Evolutionary conservation across 495 filamentous ascomycete species (phyloP).

Genomic region (Aspergillus panamensis): DNA sequence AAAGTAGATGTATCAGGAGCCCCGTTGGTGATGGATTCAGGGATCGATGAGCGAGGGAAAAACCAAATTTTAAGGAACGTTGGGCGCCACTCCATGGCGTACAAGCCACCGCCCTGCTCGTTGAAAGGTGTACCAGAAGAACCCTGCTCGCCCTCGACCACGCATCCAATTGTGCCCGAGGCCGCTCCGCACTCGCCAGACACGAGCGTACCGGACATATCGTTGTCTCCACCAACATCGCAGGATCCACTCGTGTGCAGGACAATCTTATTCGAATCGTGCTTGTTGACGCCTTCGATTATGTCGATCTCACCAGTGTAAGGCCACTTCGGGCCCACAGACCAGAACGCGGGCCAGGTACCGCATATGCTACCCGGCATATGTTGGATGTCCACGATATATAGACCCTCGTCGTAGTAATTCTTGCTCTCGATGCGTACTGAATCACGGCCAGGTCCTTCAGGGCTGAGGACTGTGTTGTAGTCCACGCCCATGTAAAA

Average conservation of each 20-base stretch:
- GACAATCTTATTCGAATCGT: conserved; percentile 62
- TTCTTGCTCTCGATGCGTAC: conserved; percentile 68
- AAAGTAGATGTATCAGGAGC: conserved; percentile 61
- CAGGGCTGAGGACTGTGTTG: conserved; percentile 31
- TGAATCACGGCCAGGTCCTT: conserved; percentile 57
- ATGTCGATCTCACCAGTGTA: conserved; percentile 84
- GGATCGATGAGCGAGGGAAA: conserved; percentile 62
- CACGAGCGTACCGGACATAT: conserved; percentile 46
- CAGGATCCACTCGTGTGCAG: conserved; percentile 73
- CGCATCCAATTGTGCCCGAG: conserved; percentile 46
- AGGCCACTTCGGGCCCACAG: conserved; percentile 73
- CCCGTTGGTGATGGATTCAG: conserved; percentile 52
- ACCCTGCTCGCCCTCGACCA: conserved; percentile 47
- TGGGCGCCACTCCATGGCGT: conserved; percentile 71
- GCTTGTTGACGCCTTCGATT: conserved; percentile 77
- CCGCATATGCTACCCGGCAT: conserved; percentile 72
- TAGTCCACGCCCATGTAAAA: conserved; percentile 54
- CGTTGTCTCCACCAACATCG: conserved; percentile 47
- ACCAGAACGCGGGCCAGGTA: conserved; percentile 77
- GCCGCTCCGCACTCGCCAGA: conserved; percentile 55
- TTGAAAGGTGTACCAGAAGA: conserved; percentile 75
- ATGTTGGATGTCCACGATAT: conserved; percentile 71
- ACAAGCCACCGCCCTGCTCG: conserved; percentile 66
- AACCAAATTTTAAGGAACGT: conserved; percentile 70
- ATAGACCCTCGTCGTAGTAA: conserved; percentile 63